Base-by-base conservation (phyloP, 75 land plant genomes). In the Cryptomeria japonica region DNA sequence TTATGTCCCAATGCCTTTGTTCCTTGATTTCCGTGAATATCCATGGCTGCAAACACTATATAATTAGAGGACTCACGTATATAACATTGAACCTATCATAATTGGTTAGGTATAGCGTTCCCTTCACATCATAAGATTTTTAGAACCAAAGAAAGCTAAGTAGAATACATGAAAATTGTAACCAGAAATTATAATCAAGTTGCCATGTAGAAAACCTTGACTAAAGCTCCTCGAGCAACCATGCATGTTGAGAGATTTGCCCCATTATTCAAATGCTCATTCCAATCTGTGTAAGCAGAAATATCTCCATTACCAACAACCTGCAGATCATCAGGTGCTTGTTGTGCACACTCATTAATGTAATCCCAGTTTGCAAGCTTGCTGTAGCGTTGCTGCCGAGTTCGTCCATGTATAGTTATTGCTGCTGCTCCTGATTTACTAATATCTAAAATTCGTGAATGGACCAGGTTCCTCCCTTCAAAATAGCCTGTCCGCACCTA, bases 1-100 rank as follows among this genome's bases (percentile, higher is more conserved):
- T 95, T 47, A 98, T 98, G 87, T 98, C 99, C 99, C 99, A 97
- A 84, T 97, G 97, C 86, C 97, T 94, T 85, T 97, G 97, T 87
- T 98, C 99, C 91, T 98, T 98, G 51, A 98, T 97, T 89, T 98
- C 99, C 78, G 97, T 97, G 80, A 98, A 97, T 89, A 98, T 87
- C 99, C 99, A 98, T 76, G 99, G 99, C 99, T 98, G 92, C n/a
- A 53, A 84, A 41, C 88, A n/a, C 46, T 31, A 7, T 11, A 82
- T 3, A n/a, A 12, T 75, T 34, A 31, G 37, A 32, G n/a, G 51
- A n/a, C 16, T n/a, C 51, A 46, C 41, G 28, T 8, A 22, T 80
- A 31, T 32, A 11, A 34, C 77, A 42, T 80, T 42, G 42, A 25
- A n/a, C n/a, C n/a, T 82, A 82, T 46, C n/a, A 13, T 44, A 82